phyloP scores from a whole-genome alignment of 352 stramenopile genomes.

The Phytophthora macrochlamydospora region DNA sequence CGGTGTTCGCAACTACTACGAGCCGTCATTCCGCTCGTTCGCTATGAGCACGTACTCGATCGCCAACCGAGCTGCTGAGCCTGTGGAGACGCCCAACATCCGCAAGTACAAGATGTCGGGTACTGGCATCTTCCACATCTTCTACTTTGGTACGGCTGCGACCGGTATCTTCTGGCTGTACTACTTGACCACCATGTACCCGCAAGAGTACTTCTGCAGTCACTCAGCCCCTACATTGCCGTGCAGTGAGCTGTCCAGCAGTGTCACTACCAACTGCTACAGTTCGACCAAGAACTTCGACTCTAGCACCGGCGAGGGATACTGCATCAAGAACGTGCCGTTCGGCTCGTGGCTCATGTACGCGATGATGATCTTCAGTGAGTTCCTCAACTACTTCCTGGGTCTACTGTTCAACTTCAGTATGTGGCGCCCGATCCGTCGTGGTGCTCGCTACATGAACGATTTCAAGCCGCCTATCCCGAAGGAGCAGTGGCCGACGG shows the following conservation, averaged over 20 bases:
- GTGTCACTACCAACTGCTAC: constrained; percentile 55
- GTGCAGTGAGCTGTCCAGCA: constrained; percentile 63
- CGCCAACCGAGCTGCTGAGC: constrained; percentile 84
- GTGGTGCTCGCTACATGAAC: constrained; percentile 87
- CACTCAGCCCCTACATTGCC: constrained; percentile 73
- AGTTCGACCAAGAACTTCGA: constrained; percentile 82
- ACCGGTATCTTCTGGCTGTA: constrained; percentile 81
- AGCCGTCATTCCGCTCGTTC: constrained; percentile 89
- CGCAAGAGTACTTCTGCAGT: constrained; percentile 81
- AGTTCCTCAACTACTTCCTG: constrained; percentile 89
- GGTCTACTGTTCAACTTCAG: constrained; percentile 91
- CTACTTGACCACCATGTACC: constrained; percentile 83
- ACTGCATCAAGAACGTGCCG: constrained; percentile 79
- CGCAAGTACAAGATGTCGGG: constrained; percentile 93
- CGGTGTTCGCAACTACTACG: constrained; percentile 84
- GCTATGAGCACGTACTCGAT: constrained; percentile 91
- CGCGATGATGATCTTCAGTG: constrained; percentile 84
- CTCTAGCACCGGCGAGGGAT: constrained; percentile 56
- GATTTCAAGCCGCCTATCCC: constrained; percentile 90
- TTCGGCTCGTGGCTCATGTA: constrained; percentile 83
- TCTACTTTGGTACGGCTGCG: constrained; percentile 78
- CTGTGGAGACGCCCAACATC: constrained; percentile 89
- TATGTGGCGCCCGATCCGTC: constrained; percentile 91
- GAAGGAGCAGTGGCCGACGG: constrained; percentile 88
- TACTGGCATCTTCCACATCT: constrained; percentile 81